Base-by-base conservation (phyloP, 2,329 filamentous ascomycete genomes). In the Cercospora brassicicola region DNA sequence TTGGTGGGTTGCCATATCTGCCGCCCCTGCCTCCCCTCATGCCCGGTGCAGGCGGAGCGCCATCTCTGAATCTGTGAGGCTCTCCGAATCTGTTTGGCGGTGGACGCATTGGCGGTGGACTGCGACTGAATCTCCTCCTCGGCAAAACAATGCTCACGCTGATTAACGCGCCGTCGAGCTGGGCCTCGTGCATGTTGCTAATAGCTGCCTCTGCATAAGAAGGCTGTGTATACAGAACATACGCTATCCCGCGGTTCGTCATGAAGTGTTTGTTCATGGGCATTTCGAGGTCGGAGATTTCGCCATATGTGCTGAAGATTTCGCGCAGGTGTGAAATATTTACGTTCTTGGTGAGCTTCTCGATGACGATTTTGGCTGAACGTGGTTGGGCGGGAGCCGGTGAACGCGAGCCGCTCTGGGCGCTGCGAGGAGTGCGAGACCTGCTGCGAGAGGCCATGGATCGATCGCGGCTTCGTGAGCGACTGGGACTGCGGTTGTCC, bases 171-270 rank as follows among this genome's bases (percentile, higher is more conserved):
- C 93, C 93, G 79, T 97, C 94, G 28, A 73, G 56, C 77, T 96
- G 92, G n/a, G 92, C 93, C 82, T 99, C 95, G 80, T 99, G 95
- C 95, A 99, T 98, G 78, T 96, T 92, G 18, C 94, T 65, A 30
- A 73, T 96, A 30, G 95, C 95, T 13, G 89, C 85, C 80, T 97
- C 93, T 26, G 95, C 94, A 71, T 94, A 91, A 60, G 87, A 84
- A 71, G 93, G 88, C 72, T 90, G 85, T 64, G 88, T 84, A 80
- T 91, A 99, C 51, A 97, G 85, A 71, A 98, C 93, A 79, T 97
- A 98, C 33, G 94, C 95, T 30, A 93, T 96, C 57, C 95, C 94
- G 66, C 94, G 90, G 76, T 98, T 98, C 64, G 89, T 93, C 79
- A 91, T 90, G 83, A 91, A 95, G 72, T 90, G 87, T 77, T 90